Percentiles rank a stretch among this genome's conserved stretches.
These are phyloP conservation scores for Sporothrix inflata DNA, from an alignment of 2,329 filamentous ascomycete genomes.

Conservation along the genomic window DNA sequence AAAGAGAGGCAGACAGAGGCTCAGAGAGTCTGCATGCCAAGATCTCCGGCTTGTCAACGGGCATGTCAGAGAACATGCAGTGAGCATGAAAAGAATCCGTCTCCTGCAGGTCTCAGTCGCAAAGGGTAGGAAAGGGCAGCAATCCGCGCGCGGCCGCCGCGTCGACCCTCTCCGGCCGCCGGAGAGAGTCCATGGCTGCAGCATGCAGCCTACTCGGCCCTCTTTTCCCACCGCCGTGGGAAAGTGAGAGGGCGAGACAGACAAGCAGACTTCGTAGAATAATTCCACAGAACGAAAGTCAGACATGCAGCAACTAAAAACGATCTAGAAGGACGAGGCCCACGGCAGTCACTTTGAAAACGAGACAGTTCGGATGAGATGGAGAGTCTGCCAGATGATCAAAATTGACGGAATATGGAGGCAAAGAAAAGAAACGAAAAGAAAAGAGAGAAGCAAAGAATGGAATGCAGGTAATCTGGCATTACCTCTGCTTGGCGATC, in stretches of 20 bases:
- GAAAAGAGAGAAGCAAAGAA: background rate
- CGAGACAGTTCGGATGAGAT: slow-evolving; percentile 14
- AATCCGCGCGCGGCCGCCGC: background rate
- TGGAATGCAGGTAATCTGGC: background rate
- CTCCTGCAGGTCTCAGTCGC: slow-evolving; percentile 18
- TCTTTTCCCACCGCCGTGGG: slow-evolving; percentile 1
- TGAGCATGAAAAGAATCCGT: background rate
- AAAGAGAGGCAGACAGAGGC: background rate
- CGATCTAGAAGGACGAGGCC: background rate
- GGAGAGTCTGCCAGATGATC: background rate
- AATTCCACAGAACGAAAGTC: slow-evolving; percentile 9
- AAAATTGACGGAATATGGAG: background rate
- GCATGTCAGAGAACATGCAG: background rate
- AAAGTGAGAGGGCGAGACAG: background rate
- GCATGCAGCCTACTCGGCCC: slow-evolving; percentile 11
- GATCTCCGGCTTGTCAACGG: background rate
- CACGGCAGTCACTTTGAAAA: background rate
- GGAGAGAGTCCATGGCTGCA: slow-evolving; percentile 3
- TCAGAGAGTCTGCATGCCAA: slow-evolving; percentile 15
- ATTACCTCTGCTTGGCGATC: background rate
- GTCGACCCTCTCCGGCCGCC: background rate
- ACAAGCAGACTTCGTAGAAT: background rate
- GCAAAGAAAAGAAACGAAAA: background rate
- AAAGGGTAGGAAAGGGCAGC: background rate
- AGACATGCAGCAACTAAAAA: background rate